Percentiles rank a stretch among this genome's conserved stretches.
phyloP scores from a whole-genome alignment of 2,329 filamentous ascomycete species.

The Paecilomyces dactylethromorphus region DNA sequence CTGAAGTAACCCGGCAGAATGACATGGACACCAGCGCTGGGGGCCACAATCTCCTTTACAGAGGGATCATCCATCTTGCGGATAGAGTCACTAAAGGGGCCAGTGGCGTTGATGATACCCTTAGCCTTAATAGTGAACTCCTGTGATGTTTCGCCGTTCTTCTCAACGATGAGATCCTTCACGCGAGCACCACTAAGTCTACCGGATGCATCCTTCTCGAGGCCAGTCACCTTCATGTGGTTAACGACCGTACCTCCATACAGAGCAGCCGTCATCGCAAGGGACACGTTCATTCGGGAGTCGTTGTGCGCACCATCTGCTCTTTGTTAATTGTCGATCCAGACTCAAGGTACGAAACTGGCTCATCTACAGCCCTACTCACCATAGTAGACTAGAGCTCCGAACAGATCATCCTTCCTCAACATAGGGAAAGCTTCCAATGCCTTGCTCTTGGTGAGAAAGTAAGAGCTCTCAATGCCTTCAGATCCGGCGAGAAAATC shows the following conservation, averaged over 20 bases:
- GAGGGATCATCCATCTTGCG: slow-evolving; percentile 73
- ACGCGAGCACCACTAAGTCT: slow-evolving; percentile 67
- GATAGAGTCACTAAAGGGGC: slow-evolving; percentile 79
- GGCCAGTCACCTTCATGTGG: slow-evolving; percentile 70
- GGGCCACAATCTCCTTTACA: slow-evolving; percentile 72
- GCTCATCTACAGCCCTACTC: slow-evolving; percentile 9
- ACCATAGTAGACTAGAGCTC: slow-evolving; percentile 81
- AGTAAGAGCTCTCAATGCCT: slow-evolving; percentile 84
- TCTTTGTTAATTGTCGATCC: slow-evolving; percentile 8
- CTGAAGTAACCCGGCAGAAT: slow-evolving; percentile 83
- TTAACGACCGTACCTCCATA: slow-evolving; percentile 80
- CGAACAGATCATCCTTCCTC: slow-evolving; percentile 69
- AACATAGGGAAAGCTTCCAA: slow-evolving; percentile 85
- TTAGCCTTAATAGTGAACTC: slow-evolving; percentile 69
- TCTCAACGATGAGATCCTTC: slow-evolving; percentile 62
- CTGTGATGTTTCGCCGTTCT: slow-evolving; percentile 54
- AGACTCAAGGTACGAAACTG: background rate
- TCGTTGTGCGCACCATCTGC: slow-evolving; percentile 83
- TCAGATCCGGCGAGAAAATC: slow-evolving; percentile 79
- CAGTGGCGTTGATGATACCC: slow-evolving; percentile 82
- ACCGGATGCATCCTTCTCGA: slow-evolving; percentile 68
- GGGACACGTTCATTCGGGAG: slow-evolving; percentile 83
- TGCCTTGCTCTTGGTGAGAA: slow-evolving; percentile 77
- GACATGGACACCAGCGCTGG: slow-evolving; percentile 78
- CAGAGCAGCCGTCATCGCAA: slow-evolving; percentile 82